Conservation (phyloP, 306 rosid species). For the Castanea crenata region DNA sequence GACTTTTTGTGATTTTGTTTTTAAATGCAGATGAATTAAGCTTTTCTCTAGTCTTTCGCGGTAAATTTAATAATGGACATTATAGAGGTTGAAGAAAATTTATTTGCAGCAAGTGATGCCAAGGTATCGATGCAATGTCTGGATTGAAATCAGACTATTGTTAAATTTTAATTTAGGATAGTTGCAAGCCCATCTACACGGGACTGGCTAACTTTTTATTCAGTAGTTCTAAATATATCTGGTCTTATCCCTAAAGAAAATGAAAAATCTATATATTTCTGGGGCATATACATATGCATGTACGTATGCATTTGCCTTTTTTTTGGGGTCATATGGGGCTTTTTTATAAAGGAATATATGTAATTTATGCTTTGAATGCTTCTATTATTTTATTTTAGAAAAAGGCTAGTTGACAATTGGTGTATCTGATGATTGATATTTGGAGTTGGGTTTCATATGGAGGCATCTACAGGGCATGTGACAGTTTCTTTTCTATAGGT, state of each 20-base stretch:
- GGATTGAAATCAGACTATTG: background rate
- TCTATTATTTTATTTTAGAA: background rate
- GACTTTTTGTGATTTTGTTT: constrained; percentile 13
- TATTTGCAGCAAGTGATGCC: constrained; percentile 77
- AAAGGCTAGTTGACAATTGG: background rate
- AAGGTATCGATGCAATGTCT: constrained; percentile 50
- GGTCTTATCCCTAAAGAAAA: background rate
- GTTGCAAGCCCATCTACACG: background rate
- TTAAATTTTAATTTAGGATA: background rate
- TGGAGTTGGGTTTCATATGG: background rate
- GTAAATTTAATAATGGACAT: constrained; percentile 61
- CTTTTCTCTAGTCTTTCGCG: constrained; percentile 16
- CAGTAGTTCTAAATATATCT: background rate
- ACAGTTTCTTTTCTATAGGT: background rate
- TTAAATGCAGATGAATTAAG: constrained; percentile 42
- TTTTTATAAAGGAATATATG: background rate
- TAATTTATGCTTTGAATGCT: background rate
- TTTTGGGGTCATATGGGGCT: background rate
- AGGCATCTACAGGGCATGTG: background rate
- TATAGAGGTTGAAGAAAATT: constrained; percentile 72
- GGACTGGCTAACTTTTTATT: background rate
- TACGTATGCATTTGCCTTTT: background rate
- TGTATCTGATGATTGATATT: background rate
- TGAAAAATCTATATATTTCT: too few species aligned
- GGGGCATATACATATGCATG: background rate